Evolutionary conservation across 768 basidiomycete species (phyloP).

Genomic region (Cystofilobasidium bisporidii): DNA sequence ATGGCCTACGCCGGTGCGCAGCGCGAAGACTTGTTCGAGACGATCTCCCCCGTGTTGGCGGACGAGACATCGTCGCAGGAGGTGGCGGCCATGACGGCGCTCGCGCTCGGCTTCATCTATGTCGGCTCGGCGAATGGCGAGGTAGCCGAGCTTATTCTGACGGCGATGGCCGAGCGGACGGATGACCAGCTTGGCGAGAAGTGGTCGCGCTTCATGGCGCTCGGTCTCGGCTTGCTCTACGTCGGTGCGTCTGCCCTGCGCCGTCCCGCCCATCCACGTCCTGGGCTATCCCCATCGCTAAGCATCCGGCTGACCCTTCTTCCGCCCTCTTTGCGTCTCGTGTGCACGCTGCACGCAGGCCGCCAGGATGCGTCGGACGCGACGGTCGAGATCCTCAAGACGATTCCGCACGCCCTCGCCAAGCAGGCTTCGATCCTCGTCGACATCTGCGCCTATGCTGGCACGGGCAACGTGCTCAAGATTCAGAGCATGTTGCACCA

Average conservation of each 20-base stretch:
- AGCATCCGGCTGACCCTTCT: background rate
- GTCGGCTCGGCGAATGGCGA: conserved; percentile 94
- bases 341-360: conserved; percentile 53
- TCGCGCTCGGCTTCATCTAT: conserved; percentile 88
- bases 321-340: no score
- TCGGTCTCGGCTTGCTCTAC: conserved; percentile 82
- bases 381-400: conserved; percentile 83
- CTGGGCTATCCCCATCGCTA: no score
- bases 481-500: conserved; percentile 85
- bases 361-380: conserved; percentile 88
- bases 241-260: conserved; percentile 52
- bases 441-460: conserved; percentile 87
- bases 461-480: conserved; percentile 88
- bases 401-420: conserved; percentile 83
- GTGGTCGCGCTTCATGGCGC: conserved; percentile 82
- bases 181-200: conserved; percentile 66
- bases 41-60: conserved; percentile 69
- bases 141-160: conserved; percentile 75
- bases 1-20: conserved; percentile 92
- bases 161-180: conserved; percentile 61
- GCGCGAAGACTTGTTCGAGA: conserved; percentile 66
- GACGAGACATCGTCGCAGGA: conserved; percentile 83
- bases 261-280: background rate
- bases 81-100: conserved; percentile 69
- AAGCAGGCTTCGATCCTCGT: conserved; percentile 85